A percentile compares a stretch with the other conserved stretches of the same genome.
These are phyloP conservation scores for Atkinsonella hypoxylon DNA, from an alignment of 2,329 filamentous ascomycete genomes.

Conservation along the genomic window DNA sequence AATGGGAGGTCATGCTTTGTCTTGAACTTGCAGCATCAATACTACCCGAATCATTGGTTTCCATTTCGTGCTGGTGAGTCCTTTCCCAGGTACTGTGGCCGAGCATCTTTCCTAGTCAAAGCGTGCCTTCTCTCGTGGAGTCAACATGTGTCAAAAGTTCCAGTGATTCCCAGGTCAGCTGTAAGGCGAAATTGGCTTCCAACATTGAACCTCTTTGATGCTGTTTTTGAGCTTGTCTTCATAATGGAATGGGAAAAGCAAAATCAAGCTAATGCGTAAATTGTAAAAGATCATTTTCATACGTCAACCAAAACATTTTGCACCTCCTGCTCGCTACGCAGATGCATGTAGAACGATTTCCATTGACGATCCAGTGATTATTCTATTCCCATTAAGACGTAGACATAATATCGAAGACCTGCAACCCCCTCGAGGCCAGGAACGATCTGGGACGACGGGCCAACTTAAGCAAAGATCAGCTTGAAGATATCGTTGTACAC, in stretches of 20 bases:
- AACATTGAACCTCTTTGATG: neutral
- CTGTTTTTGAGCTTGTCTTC: too few species aligned
- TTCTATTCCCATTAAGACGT: neutral
- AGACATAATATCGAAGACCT: neutral
- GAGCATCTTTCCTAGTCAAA: too few species aligned
- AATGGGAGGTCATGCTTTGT: too few species aligned
- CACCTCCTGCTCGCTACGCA: conserved; percentile 3
- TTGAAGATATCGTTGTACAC: conserved; percentile 95
- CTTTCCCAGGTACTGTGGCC: too few species aligned
- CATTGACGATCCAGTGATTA: neutral
- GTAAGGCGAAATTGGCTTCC: neutral
- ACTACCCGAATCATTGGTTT: too few species aligned
- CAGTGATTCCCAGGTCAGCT: too few species aligned
- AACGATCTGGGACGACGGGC: neutral
- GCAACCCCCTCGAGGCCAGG: neutral
- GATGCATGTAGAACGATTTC: neutral
- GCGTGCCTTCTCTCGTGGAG: too few species aligned
- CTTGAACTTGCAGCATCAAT: too few species aligned
- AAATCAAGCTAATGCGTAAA: neutral
- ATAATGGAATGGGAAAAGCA: too few species aligned
- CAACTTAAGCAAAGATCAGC: conserved; percentile 55
- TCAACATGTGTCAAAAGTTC: too few species aligned
- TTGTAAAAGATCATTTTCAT: neutral
- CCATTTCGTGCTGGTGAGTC: too few species aligned
- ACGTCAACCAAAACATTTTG: neutral